Conservation (phyloP, 345 rosid species). For the Lepidium aucheri region DNA sequence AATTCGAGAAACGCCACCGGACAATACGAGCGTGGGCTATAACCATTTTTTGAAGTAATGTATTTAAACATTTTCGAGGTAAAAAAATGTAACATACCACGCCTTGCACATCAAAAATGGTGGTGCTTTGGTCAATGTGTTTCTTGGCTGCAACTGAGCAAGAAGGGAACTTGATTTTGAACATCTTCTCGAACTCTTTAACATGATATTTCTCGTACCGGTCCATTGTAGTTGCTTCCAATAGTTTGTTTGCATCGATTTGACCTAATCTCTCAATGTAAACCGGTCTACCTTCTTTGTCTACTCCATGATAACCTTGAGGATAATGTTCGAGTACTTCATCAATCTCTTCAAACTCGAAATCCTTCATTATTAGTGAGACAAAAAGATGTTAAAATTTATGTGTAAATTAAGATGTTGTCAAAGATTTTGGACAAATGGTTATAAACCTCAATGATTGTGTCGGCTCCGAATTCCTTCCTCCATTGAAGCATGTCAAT, state of each 20-base stretch:
- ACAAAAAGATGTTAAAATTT: neutral
- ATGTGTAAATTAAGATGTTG: neutral
- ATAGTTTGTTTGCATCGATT: conserved; percentile 75
- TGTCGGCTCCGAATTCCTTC: conserved; percentile 70
- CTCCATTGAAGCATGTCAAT: conserved; percentile 97
- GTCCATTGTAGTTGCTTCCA: conserved; percentile 88
- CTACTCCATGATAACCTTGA: conserved; percentile 96
- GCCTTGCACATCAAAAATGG: conserved; percentile 97
- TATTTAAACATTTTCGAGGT: neutral
- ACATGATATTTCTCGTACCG: conserved; percentile 86
- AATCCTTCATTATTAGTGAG: conserved; percentile 43
- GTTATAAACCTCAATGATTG: conserved; percentile 58
- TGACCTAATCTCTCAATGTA: conserved; percentile 93
- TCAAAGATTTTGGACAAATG: neutral
- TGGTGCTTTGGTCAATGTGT: conserved; percentile 92
- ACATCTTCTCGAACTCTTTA: conserved; percentile 83
- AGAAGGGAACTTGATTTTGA: conserved; percentile 77
- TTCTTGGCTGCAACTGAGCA: conserved; percentile 87
- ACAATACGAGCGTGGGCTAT: no score
- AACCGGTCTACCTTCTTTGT: conserved; percentile 89
- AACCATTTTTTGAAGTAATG: no score
- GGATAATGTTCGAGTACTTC: conserved; percentile 83
- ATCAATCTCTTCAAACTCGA: conserved; percentile 72
- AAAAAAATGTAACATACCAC: conserved; percentile 49
- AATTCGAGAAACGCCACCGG: no score